A percentile compares a stretch with the other conserved stretches of the same genome.
Conservation (phyloP, 345 rosid genomes). For the Aquilaria sinensis region DNA sequence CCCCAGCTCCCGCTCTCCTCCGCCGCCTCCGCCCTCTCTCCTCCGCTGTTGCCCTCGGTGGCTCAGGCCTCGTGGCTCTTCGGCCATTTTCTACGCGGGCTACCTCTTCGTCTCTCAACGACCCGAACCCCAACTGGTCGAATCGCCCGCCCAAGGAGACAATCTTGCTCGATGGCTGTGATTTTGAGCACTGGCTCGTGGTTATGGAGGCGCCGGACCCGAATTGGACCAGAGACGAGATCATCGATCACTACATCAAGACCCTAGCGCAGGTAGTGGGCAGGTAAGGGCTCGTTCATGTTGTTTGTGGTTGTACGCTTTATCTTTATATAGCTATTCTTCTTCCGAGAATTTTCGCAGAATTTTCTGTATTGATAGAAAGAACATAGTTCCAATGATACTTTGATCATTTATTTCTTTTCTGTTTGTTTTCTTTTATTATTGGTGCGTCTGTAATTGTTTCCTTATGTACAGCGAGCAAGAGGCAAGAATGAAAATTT, state of each 20-base stretch:
- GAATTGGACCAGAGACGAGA: slow-evolving; percentile 76
- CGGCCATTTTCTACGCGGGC: slow-evolving; percentile 37
- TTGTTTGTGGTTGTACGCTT: background rate
- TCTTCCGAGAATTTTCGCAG: background rate
- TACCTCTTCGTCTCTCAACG: slow-evolving; percentile 60
- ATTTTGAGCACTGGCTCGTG: slow-evolving; percentile 93
- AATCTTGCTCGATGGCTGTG: slow-evolving; percentile 86
- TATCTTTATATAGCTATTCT: background rate
- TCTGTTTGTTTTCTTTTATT: background rate
- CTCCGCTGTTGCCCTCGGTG: slow-evolving; percentile 13
- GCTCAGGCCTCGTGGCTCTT: slow-evolving; percentile 9
- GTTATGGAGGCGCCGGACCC: slow-evolving; percentile 69
- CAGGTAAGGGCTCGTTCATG: slow-evolving; percentile 32
- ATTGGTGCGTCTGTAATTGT: too few species aligned
- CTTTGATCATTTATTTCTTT: background rate
- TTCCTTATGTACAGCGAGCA: slow-evolving; percentile 48
- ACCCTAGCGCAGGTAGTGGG: slow-evolving; percentile 64
- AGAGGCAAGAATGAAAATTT: slow-evolving; percentile 83
- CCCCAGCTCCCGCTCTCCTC: slow-evolving; percentile 15
- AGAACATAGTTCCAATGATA: too few species aligned
- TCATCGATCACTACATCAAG: slow-evolving; percentile 69
- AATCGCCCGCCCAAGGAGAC: slow-evolving; percentile 93
- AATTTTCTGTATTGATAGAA: background rate
- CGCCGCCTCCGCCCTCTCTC: slow-evolving; percentile 19
- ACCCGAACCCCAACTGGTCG: slow-evolving; percentile 81